Evolutionary conservation across 2,329 filamentous ascomycete genomes (phyloP), one percentile per base, ranked within the genome.

Genomic region (Botryotinia narcissicola): DNA sequence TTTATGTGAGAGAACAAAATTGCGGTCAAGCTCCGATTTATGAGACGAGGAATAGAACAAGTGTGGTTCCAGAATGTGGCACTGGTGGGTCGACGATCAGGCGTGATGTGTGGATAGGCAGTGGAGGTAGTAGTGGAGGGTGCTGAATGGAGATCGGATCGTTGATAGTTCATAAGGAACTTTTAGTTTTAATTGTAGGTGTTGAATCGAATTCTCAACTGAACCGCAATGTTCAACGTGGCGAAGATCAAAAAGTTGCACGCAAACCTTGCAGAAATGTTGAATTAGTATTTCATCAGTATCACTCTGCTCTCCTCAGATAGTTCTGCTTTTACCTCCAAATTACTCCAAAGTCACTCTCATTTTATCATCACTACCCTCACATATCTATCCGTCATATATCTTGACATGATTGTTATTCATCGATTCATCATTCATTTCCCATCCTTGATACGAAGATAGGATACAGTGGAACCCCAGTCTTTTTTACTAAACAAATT

Each of bases 1-100:
- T 82, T 75, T 87, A 85, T 75, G 83, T 84, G 40, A 80, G 82
- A 37, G 80, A 84, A 74, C 81, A 86, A 77, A 82, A 85, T 75
- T 85, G 82, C 74, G 82, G 81, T 1, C 81, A 84, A 72, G 78
- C 78, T 6, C 83, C 82, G 46, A 83, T 86, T 14, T 85, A 83
- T 75, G 86, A 87, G 81, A 81, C 79, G 14, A 78, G 77, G 18
- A 86, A 86, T 73, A 77, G 85, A 20, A 83, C 81, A 6, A 79
- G 86, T 12, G 80, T 80, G 2, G 78, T 85, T 37, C 83, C 83
- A 6, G 72, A 77, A 25, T 85, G 83, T 74, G 81, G 80, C 8
- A 76, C 77, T 40, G 62, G 54, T n/a, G 75, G 77, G 18, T 74
- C 75, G 10, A 62, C 81, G 40, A 78, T 78, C 1, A 79, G 80